phyloP scores from a whole-genome alignment of 345 rosid species.

The Mercurialis annua region DNA sequence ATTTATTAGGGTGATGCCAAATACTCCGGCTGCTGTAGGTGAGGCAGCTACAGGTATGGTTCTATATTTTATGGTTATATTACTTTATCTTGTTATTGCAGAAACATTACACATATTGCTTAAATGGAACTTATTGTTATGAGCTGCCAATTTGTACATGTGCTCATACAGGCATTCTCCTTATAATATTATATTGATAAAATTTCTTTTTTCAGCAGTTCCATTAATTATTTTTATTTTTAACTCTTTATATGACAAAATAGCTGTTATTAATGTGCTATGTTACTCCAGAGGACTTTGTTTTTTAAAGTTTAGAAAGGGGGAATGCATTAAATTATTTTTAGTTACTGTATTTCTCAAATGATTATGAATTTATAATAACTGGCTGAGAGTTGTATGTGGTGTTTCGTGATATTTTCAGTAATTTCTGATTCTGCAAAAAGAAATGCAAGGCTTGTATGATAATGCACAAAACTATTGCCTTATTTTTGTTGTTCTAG shows the following conservation, averaged over 20 bases:
- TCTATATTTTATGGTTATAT: background rate
- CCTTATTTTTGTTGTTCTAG: too few relatives aligned
- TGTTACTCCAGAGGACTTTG: too few relatives aligned
- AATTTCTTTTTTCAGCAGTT: background rate
- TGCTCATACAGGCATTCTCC: background rate
- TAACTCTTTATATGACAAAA: too few relatives aligned
- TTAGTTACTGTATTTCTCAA: too few relatives aligned
- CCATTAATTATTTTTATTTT: background rate
- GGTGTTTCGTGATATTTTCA: background rate
- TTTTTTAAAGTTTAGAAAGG: too few relatives aligned
- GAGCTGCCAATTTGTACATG: background rate
- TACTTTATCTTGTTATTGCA: background rate
- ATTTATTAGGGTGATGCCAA: slow-evolving; percentile 85
- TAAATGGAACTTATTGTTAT: background rate
- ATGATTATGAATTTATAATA: too few relatives aligned
- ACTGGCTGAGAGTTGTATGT: too few relatives aligned
- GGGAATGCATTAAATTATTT: too few relatives aligned
- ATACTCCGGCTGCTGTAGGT: slow-evolving; percentile 87
- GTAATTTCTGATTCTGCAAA: background rate
- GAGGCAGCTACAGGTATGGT: slow-evolving; percentile 73
- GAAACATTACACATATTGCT: background rate
- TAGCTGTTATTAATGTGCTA: too few relatives aligned
- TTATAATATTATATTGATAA: background rate
- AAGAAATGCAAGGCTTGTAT: too few relatives aligned
- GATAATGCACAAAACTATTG: too few relatives aligned